Percentiles rank a stretch among this genome's conserved stretches.
Conservation (phyloP, 2,329 filamentous ascomycete genomes). For the Cadophora luteo-olivacea region DNA sequence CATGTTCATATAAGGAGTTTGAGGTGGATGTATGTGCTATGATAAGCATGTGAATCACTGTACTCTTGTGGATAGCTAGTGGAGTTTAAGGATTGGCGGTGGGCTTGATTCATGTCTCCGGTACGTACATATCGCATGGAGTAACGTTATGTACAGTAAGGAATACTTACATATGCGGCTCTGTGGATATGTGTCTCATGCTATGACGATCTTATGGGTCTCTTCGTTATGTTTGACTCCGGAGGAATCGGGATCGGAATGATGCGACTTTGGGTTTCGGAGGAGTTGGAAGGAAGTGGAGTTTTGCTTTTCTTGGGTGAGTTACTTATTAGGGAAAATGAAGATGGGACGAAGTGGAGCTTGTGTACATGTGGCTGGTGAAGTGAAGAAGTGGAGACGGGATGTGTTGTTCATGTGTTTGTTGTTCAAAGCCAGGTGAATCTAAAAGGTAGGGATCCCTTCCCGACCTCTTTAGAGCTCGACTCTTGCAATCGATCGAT, state of each 20-base stretch:
- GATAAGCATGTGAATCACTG: conserved; percentile 1
- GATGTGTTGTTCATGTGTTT: conserved; percentile 10
- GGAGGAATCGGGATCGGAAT: neutral
- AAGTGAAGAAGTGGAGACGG: neutral
- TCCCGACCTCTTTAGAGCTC: neutral
- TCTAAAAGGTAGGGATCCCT: conserved; percentile 1
- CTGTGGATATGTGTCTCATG: conserved; percentile 6
- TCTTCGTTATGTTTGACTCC: neutral
- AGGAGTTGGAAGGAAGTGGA: neutral
- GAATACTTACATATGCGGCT: neutral
- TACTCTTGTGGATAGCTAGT: neutral
- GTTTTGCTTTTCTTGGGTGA: neutral
- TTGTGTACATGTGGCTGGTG: neutral
- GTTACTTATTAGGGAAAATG: neutral
- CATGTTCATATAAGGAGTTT: neutral
- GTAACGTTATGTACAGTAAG: neutral
- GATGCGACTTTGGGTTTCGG: neutral
- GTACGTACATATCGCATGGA: neutral
- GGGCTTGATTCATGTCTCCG: neutral
- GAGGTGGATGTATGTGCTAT: neutral
- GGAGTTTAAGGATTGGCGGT: neutral
- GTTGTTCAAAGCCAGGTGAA: neutral
- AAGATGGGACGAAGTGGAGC: neutral
- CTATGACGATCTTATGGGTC: conserved; percentile 11
- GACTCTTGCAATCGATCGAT: neutral